These are phyloP conservation scores for Backusella morwellensis DNA, from an alignment of 192 early-diverging fungal genomes.

Conservation along the genomic window DNA sequence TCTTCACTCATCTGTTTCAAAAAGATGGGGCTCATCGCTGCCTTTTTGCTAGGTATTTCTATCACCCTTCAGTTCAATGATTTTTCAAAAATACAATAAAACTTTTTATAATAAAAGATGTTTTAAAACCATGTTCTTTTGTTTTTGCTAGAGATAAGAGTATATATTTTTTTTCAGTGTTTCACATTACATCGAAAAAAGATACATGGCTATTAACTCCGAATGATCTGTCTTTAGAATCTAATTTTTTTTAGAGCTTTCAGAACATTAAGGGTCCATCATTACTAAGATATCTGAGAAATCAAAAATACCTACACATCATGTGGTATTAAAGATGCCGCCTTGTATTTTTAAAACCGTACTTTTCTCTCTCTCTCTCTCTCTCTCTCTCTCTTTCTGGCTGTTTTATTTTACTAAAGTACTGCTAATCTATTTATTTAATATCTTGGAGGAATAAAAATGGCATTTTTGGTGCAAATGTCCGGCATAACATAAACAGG, in stretches of 20 bases:
- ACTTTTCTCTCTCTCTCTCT: background rate
- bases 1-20: background rate
- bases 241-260: background rate
- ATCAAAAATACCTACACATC: background rate
- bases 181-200: background rate
- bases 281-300: background rate
- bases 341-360: background rate
- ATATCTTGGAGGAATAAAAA: background rate
- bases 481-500: background rate
- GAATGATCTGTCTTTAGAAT: background rate
- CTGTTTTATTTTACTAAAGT: background rate
- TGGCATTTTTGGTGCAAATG: background rate
- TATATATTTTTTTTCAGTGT: background rate
- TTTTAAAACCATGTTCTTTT: background rate
- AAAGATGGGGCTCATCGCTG: background rate
- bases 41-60: background rate
- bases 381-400: background rate
- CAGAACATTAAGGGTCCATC: constrained; percentile 1
- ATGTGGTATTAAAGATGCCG: background rate
- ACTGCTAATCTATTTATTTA: background rate
- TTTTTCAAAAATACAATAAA: background rate
- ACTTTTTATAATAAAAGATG: background rate
- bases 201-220: background rate
- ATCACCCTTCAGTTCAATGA: background rate
- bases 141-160: too few relatives aligned